phyloP scores from a whole-genome alignment of 2,329 filamentous ascomycete species.

The Fusarium staphyleae region DNA sequence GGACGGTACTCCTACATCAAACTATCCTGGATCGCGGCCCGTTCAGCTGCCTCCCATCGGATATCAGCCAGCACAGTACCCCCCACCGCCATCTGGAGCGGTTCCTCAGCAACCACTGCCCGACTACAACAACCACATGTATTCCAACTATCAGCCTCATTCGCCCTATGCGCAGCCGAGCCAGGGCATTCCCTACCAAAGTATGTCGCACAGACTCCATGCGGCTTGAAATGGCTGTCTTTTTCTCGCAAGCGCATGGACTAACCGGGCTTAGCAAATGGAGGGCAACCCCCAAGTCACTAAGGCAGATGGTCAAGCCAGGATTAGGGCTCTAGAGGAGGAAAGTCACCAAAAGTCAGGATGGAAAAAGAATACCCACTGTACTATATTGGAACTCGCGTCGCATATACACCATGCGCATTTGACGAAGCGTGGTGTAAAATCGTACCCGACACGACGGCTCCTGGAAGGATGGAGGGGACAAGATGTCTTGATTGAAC shows the following conservation, averaged over 20 bases:
- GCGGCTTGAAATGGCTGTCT: slow-evolving; percentile 5
- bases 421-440: background rate
- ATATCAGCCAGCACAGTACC: slow-evolving; percentile 73
- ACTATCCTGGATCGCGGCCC: slow-evolving; percentile 62
- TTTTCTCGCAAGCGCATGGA: slow-evolving; percentile 7
- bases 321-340: slow-evolving; percentile 38
- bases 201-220: slow-evolving; percentile 48
- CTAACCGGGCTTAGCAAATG: slow-evolving; percentile 43
- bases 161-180: slow-evolving; percentile 65
- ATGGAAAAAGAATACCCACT: slow-evolving; percentile 40
- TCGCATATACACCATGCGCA: slow-evolving; percentile 9
- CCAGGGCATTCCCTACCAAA: slow-evolving; percentile 67
- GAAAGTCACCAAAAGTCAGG: slow-evolving; percentile 41
- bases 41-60: slow-evolving; percentile 78
- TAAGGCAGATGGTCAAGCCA: slow-evolving; percentile 31
- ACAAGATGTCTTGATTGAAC: slow-evolving; percentile 8
- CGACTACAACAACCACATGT: slow-evolving; percentile 66
- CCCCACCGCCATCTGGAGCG: slow-evolving; percentile 63
- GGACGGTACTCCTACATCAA: slow-evolving; percentile 56
- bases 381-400: slow-evolving; percentile 39
- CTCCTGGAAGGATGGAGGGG: slow-evolving; percentile 9
- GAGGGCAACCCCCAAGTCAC: slow-evolving; percentile 46
- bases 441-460: background rate
- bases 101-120: slow-evolving; percentile 60
- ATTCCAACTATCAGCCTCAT: slow-evolving; percentile 64